Base-by-base conservation (phyloP, 352 stramenopile genomes). In the Pythium folliculosum region DNA sequence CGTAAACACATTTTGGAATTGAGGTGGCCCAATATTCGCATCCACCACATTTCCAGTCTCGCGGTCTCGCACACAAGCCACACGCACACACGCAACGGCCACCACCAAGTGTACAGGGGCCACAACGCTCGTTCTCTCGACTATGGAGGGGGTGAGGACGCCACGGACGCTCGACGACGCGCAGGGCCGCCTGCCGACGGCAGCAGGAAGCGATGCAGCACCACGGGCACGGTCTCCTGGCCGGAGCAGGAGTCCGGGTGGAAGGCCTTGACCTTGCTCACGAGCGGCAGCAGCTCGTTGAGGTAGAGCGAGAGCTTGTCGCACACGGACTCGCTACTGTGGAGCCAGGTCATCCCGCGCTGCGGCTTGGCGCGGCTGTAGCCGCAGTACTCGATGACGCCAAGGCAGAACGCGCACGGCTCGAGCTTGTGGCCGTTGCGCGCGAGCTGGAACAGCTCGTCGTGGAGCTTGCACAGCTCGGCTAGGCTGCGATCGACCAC, bases 281-380 rank as follows among this genome's bases (percentile, higher is more conserved):
- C 59, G 30, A 65, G 1, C 13, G 40, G 47, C 5, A 65, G 49
- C 38, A 65, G 9, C 12, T 58, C 59, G 12, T 51, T 58, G 21
- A 65, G 47, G 16, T 57, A 65, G 5, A 57, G 5, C 14, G 59
- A 58, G 5, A 65, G 47, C n/a, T 65, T 58, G 27, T 65, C 59
- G 12, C 21, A 17, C 19, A 65, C 59, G 5, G 30, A 40, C 4
- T 65, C 59, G 35, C 14, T 45, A 19, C 47, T 49, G 32, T 65
- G 49, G n/a, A 65, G 30, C 59, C 59, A 65, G 10, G 49, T 50
- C 47, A 65, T 56, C 17, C 48, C 50, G 9, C 47, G 30, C 17
- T 65, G 45, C 16, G 59, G 59, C 35, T 65, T 65, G 30, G 40
- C 59, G 40, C 59, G 59, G n/a, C 47, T 32, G 40, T 65, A 65